Base-by-base conservation (phyloP, 495 filamentous ascomycete genomes). In the Tuber melanosporum region DNA sequence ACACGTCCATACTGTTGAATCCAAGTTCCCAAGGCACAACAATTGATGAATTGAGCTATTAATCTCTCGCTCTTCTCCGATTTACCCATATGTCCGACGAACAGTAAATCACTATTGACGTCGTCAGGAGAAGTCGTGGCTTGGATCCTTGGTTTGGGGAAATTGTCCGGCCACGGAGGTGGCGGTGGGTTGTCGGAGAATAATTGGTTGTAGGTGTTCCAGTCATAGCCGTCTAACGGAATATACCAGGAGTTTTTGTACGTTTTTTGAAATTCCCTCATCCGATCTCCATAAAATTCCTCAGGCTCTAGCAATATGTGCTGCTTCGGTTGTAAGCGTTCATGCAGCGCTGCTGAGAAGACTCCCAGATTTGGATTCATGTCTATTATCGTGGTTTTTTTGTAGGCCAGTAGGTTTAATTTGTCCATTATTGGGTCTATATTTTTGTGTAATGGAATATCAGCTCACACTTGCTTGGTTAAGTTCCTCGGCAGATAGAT, bases 281-380 rank as follows among this genome's bases (percentile, higher is more conserved):
- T 89, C 75, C 90, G 87, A 0, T 87, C 86, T 14, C 85, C 75
- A 83, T 91, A 93, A 12, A 84, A 43, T 0, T 84, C 75, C 1
- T 85, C 86, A 1, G 90, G 90, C 77, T 97, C 93, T 76, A 97
- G 83, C 72, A 98, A 85, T 45, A 97, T 84, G 86, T 98, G 95
- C 0, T 88, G 89, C 71, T 91, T 89, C 26, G 95, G 95, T 79
- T 91, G 84, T 46, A 98, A 85, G 52, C 87, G 85, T 1, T 93
- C 87, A 81, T 96, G 90, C 8, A 98, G 81, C 79, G 91, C 92
- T 8, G 86, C 85, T 14, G 94, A 97, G 87, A 89, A 92, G 12
- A 95, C 46, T 20, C 93, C 93, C 36, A 83, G 79, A 41, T 92
- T 93, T 1, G 95, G 95, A 85, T 92, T 92, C 57, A 97, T 85